phyloP scores from a whole-genome alignment of 2,329 filamentous ascomycete genomes.

The Mycosphaerella sp. region DNA sequence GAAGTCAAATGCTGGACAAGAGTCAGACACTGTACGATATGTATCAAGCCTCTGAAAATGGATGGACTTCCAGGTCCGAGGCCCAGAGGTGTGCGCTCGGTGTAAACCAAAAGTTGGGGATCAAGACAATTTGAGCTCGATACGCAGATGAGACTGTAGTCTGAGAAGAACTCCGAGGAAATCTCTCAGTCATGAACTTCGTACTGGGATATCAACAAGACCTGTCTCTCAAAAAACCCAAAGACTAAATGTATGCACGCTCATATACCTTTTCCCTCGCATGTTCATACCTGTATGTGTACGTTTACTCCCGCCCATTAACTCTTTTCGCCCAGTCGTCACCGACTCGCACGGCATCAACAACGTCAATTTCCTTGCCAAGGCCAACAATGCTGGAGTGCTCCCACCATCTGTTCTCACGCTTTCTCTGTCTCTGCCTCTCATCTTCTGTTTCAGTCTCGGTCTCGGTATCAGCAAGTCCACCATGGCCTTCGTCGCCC shows the following conservation, averaged over 20 bases:
- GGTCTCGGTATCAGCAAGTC: conserved; percentile 72
- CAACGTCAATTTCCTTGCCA: conserved; percentile 80
- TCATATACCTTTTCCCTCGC: conserved; percentile 5
- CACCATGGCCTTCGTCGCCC: conserved; percentile 69
- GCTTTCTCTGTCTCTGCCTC: conserved; percentile 39
- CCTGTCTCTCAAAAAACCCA: neutral
- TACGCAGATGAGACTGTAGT: no score
- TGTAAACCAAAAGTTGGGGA: no score
- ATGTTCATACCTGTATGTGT: neutral
- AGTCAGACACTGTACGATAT: neutral
- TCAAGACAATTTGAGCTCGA: no score
- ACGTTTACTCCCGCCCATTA: conserved; percentile 48
- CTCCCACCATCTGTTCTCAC: conserved; percentile 66
- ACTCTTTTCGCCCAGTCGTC: conserved; percentile 84
- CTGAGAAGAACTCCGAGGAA: no score
- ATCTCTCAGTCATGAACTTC: conserved; percentile 2
- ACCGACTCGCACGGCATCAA: conserved; percentile 72
- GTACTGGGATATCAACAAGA: conserved; percentile 4
- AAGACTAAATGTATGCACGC: conserved; percentile 11
- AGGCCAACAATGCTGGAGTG: conserved; percentile 73
- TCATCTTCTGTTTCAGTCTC: conserved; percentile 58
- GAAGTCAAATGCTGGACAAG: neutral
- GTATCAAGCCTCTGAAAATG: no score
- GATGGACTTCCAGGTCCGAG: no score
- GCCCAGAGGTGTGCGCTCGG: no score